phyloP scores from a whole-genome alignment of 768 basidiomycete species.

The Ramaria sp. region DNA sequence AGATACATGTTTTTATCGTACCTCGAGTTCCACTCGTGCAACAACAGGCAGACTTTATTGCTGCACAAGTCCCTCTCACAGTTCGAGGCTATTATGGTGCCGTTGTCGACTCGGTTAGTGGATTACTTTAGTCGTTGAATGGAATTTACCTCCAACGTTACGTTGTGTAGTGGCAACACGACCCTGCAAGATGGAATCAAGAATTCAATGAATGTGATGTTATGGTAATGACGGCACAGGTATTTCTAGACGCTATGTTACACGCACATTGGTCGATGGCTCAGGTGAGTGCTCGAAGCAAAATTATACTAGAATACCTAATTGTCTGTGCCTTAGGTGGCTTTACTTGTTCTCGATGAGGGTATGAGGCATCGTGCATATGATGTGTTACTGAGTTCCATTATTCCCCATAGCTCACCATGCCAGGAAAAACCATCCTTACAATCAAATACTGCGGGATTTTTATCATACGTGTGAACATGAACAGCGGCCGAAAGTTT shows the following conservation, averaged over 20 bases:
- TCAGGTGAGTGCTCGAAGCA: slow-evolving; percentile 26
- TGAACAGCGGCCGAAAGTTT: slow-evolving; percentile 60
- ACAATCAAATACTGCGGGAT: slow-evolving; percentile 47
- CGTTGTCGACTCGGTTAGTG: slow-evolving; percentile 58
- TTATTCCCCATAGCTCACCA: slow-evolving; percentile 26
- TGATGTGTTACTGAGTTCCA: slow-evolving; percentile 10
- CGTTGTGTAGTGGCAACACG: slow-evolving; percentile 9
- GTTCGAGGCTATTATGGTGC: slow-evolving; percentile 63
- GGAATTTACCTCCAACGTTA: background rate
- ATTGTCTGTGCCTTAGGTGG: slow-evolving; percentile 27
- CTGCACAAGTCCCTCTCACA: slow-evolving; percentile 50
- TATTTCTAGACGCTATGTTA: slow-evolving; percentile 67
- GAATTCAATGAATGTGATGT: slow-evolving; percentile 59
- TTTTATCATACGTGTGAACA: slow-evolving; percentile 35
- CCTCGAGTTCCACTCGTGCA: slow-evolving; percentile 80
- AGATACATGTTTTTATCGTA: slow-evolving; percentile 63
- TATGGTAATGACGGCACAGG: slow-evolving; percentile 83
- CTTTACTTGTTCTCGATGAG: slow-evolving; percentile 46
- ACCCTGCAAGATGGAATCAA: slow-evolving; percentile 40
- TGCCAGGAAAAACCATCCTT: slow-evolving; percentile 43
- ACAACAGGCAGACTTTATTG: slow-evolving; percentile 65
- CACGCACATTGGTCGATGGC: slow-evolving; percentile 75
- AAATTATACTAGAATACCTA: background rate
- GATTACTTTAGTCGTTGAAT: slow-evolving; percentile 25
- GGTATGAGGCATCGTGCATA: slow-evolving; percentile 18